phyloP scores from a whole-genome alignment of 306 rosid genomes.

The Trifolium pratense region DNA sequence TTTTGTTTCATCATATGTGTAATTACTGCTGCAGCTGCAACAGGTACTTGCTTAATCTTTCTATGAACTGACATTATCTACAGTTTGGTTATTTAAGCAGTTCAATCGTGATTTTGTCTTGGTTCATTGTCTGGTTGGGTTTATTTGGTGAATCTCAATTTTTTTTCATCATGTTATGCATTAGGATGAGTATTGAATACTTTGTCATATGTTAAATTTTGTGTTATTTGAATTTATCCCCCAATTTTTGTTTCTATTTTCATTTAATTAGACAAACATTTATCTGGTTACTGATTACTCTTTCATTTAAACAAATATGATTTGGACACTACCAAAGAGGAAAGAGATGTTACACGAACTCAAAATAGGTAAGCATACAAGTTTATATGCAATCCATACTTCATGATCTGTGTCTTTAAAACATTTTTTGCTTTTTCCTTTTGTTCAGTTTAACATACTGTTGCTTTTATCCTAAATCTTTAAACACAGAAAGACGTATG shows the following conservation, averaged over 20 bases:
- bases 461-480: slow-evolving; percentile 33
- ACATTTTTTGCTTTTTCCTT: slow-evolving; percentile 16
- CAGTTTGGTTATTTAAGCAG: too few species aligned
- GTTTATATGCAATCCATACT: slow-evolving; percentile 24
- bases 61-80: too few species aligned
- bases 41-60: too few species aligned
- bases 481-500: slow-evolving; percentile 83
- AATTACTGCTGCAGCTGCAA: too few species aligned
- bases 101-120: too few species aligned
- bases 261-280: slow-evolving; percentile 17
- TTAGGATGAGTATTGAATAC: slow-evolving; percentile 12
- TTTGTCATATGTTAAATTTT: slow-evolving; percentile 18
- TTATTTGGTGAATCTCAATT: slow-evolving; percentile 25
- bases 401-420: slow-evolving; percentile 25
- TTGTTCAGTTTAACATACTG: slow-evolving; percentile 33
- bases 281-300: slow-evolving; percentile 41
- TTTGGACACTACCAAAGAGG: slow-evolving; percentile 78
- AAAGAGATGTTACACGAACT: slow-evolving; percentile 67
- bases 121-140: too few species aligned
- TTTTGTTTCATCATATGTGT: too few species aligned
- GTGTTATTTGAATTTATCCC: not conserved
- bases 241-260: not conserved
- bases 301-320: slow-evolving; percentile 71
- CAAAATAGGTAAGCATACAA: slow-evolving; percentile 68
- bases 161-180: slow-evolving; percentile 31